Percentiles rank a stretch among this genome's conserved stretches.
Conservation (phyloP, 192 early-diverging fungal genomes). For the Umbelopsis ramanniana region DNA sequence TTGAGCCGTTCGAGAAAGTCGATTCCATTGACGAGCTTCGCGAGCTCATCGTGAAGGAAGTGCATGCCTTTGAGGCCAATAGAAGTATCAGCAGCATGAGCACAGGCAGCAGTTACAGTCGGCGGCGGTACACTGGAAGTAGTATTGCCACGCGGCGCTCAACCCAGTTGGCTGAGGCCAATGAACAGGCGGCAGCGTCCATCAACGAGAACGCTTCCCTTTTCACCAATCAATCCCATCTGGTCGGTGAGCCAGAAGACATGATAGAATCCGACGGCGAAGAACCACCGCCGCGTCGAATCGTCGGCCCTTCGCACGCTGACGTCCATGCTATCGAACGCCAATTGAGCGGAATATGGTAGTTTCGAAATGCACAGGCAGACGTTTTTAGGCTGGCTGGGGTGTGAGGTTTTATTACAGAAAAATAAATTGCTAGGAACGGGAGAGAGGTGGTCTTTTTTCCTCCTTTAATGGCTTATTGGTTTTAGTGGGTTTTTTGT, state of each 20-base stretch:
- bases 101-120: constrained; percentile 12
- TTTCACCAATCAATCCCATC: constrained; percentile 22
- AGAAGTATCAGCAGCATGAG: constrained; percentile 7
- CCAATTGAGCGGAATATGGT: constrained; percentile 38
- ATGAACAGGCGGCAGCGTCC: constrained; percentile 27
- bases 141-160: constrained; percentile 33
- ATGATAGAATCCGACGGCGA: constrained; percentile 38
- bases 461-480: too few relatives aligned
- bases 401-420: neutral
- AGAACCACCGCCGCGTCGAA: constrained; percentile 20
- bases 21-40: constrained; percentile 26
- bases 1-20: constrained; percentile 39
- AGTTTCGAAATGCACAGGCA: neutral
- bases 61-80: constrained; percentile 19
- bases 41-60: constrained; percentile 34
- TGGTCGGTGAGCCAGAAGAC: constrained; percentile 41
- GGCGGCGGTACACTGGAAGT: constrained; percentile 34
- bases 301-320: constrained; percentile 28
- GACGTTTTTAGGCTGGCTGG: too few relatives aligned
- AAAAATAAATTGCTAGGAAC: too few relatives aligned
- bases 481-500: too few relatives aligned
- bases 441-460: too few relatives aligned
- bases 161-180: constrained; percentile 21
- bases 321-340: constrained; percentile 34
- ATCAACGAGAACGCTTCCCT: constrained; percentile 5